These are phyloP conservation scores for Monosporascus sp. DNA, from an alignment of 2,329 filamentous ascomycete species.

Conservation along the genomic window DNA sequence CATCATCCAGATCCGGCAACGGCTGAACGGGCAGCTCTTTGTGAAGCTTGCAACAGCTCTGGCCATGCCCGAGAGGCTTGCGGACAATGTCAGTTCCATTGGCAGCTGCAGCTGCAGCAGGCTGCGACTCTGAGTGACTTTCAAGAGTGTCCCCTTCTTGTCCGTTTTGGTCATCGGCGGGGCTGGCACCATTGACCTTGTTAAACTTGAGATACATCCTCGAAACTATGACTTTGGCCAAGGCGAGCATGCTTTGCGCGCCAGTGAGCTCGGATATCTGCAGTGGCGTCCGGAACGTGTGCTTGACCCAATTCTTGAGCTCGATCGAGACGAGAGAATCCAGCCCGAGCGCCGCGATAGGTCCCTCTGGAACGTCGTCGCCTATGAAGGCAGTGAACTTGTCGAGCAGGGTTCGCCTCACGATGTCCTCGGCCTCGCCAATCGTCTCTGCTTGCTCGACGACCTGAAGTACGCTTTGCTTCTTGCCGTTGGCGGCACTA, in stretches of 20 bases:
- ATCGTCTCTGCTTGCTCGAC: constrained; percentile 4
- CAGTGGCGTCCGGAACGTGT: constrained; percentile 9
- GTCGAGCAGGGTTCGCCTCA: constrained; percentile 6
- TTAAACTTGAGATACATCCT: no score
- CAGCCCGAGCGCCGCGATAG: constrained; percentile 5
- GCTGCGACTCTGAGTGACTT: no score
- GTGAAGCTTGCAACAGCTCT: constrained; percentile 2
- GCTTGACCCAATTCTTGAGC: constrained; percentile 11
- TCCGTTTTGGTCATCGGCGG: no score
- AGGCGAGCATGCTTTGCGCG: not conserved
- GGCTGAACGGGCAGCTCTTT: constrained; percentile 1
- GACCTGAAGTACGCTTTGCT: no score
- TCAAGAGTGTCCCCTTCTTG: no score
- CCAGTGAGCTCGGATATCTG: constrained; percentile 13
- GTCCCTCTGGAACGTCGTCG: constrained; percentile 6
- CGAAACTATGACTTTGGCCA: no score
- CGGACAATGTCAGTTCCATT: no score
- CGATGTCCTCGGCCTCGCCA: constrained; percentile 7
- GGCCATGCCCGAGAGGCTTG: not conserved
- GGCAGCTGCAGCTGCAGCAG: no score
- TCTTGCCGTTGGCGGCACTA: no score
- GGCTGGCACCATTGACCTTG: no score
- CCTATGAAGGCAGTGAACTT: constrained; percentile 8
- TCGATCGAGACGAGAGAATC: constrained; percentile 14
- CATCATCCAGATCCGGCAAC: constrained; percentile 3